Evolutionary conservation across 345 rosid genomes (phyloP).

Genomic region (Arabidopsis suecica): DNA sequence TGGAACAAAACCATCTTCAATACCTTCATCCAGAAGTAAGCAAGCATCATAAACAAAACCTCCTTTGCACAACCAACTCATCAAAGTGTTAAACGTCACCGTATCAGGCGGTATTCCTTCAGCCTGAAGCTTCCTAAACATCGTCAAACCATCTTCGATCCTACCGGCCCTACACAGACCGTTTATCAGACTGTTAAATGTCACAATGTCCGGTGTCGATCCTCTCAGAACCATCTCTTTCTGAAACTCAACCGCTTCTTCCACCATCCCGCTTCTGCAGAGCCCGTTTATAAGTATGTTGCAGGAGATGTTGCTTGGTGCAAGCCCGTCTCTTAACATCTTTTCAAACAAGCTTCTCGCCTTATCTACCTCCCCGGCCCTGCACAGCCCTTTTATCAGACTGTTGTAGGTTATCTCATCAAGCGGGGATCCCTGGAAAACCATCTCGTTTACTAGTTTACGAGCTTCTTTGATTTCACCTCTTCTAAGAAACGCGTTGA

Average conservation of each 20-base stretch:
- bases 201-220: constrained; percentile 74
- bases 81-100: constrained; percentile 79
- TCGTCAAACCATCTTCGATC: constrained; percentile 61
- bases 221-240: constrained; percentile 80
- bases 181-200: constrained; percentile 79
- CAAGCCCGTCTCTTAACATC: constrained; percentile 64
- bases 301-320: constrained; percentile 65
- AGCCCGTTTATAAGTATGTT: constrained; percentile 78
- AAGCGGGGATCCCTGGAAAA: constrained; percentile 70
- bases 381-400: constrained; percentile 73
- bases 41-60: constrained; percentile 66
- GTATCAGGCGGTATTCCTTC: constrained; percentile 82
- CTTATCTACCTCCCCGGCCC: constrained; percentile 64
- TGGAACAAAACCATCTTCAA: constrained; percentile 65
- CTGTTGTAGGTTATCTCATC: constrained; percentile 80
- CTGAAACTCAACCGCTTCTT: constrained; percentile 67
- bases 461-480: constrained; percentile 71
- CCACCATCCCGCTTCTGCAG: constrained; percentile 64
- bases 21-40: constrained; percentile 58
- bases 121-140: constrained; percentile 62
- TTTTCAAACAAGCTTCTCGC: constrained; percentile 82
- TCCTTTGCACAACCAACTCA: constrained; percentile 73
- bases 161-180: constrained; percentile 73
- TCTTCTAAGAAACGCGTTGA: constrained; percentile 62
- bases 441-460: constrained; percentile 80